phyloP scores from a whole-genome alignment of 2,329 filamentous ascomycete species.

The Calonectria montana region DNA sequence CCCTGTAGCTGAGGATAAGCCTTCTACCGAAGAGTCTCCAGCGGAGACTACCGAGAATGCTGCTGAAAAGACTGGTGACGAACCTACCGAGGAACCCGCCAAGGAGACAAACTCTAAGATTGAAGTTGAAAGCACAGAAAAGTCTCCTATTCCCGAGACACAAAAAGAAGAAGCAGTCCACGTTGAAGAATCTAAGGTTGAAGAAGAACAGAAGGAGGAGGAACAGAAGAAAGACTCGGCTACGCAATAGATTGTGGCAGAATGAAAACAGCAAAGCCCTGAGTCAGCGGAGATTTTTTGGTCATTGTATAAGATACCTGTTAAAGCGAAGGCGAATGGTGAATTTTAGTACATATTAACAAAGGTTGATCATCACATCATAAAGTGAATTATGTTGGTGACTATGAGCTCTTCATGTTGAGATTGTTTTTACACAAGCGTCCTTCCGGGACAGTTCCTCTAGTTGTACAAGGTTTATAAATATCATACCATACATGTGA shows the following conservation, averaged over 20 bases:
- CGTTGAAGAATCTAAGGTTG: constrained; percentile 14
- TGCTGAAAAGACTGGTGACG: background rate
- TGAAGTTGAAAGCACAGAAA: constrained; percentile 23
- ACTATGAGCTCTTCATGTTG: constrained; percentile 25
- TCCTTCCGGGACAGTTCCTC: constrained; percentile 33
- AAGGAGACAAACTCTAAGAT: constrained; percentile 15
- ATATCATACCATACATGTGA: constrained; percentile 34
- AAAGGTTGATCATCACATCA: constrained; percentile 25
- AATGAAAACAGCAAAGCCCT: constrained; percentile 29
- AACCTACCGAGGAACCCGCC: background rate
- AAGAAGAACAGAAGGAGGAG: constrained; percentile 28
- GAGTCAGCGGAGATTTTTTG: constrained; percentile 33
- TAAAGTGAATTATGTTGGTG: constrained; percentile 18
- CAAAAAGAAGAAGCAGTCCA: constrained; percentile 20
- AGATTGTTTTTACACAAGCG: constrained; percentile 39
- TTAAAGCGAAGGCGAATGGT: constrained; percentile 48
- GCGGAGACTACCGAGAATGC: background rate
- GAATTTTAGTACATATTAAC: constrained; percentile 37
- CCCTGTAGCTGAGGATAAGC: background rate
- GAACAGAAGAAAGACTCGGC: constrained; percentile 22
- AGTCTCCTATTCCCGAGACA: background rate
- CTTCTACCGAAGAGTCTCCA: background rate
- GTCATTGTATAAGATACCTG: constrained; percentile 46
- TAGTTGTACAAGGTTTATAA: constrained; percentile 42
- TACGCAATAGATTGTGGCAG: constrained; percentile 32